A percentile compares a stretch with the other conserved stretches of the same genome.
Evolutionary conservation across 805 yeast genomes (phyloP).

Genomic region (Yarrowia deformans): DNA sequence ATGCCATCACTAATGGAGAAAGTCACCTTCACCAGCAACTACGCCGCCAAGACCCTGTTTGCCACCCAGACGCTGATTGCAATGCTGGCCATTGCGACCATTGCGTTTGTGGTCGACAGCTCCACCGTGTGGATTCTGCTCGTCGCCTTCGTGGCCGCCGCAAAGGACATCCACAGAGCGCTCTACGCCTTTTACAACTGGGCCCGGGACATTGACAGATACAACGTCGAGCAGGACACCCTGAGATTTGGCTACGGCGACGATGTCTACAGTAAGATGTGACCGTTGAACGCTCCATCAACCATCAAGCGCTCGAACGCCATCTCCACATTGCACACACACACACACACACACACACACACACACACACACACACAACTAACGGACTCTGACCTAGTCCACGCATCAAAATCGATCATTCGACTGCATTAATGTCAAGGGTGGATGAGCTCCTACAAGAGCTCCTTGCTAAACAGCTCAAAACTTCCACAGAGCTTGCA

Average conservation of each 20-base stretch:
- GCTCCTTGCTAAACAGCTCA: neutral
- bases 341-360: too few species aligned
- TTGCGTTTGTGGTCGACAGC: slow-evolving; percentile 34
- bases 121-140: slow-evolving; percentile 30
- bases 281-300: neutral
- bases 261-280: slow-evolving; percentile 17
- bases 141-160: slow-evolving; percentile 34
- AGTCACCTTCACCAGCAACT: slow-evolving; percentile 39
- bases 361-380: neutral
- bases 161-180: slow-evolving; percentile 35
- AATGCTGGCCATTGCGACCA: slow-evolving; percentile 36
- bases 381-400: slow-evolving; percentile 26
- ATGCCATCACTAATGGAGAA: slow-evolving; percentile 37
- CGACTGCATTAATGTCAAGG: slow-evolving; percentile 16
- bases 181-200: slow-evolving; percentile 38
- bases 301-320: neutral
- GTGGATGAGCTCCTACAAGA: too few species aligned
- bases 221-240: slow-evolving; percentile 36
- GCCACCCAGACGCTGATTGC: slow-evolving; percentile 34
- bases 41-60: slow-evolving; percentile 36
- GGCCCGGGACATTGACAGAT: slow-evolving; percentile 30
- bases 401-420: slow-evolving; percentile 1
- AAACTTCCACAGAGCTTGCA: neutral
- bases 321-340: neutral
- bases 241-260: slow-evolving; percentile 32